Base-by-base conservation (phyloP, 768 basidiomycete genomes). In the Lentinula boryana region DNA sequence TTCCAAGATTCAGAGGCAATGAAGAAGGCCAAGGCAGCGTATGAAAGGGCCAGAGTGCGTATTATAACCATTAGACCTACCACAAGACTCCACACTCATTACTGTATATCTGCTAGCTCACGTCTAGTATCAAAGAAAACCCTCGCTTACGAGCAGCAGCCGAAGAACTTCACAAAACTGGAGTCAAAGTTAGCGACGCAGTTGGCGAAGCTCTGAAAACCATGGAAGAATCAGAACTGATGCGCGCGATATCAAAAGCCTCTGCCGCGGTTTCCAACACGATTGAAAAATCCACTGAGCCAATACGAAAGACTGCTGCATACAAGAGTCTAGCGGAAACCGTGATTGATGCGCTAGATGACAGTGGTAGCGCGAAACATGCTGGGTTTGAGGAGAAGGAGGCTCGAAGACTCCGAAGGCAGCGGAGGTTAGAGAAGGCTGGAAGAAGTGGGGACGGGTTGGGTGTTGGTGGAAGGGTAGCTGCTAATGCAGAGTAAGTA, bases 301-400 rank as follows among this genome's bases (percentile, higher is more conserved):
- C 96, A n/a, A 90, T 99, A 62, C 89, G 97, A 46, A 94, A 97
- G 64, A 99, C 96, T 2, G 88, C 84, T 13, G 93, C 96, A 0
- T 99, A 99, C 78, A 97, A 97, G 76, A 79, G 88, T 1, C 77
- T 98, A 6, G 85, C 93, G 0, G 93, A 96, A 49, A 92, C 92
- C 1, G 76, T 99, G 13, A 77, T 94, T 4, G 97, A 99, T 64
- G 93, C 95, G 2, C 80, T 99, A 43, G 95, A 98, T 63, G 95
- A 98, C 72, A 92, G 90, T 60, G 91, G 91, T 4, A 93, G 88
- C 64, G 90, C 93, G 3, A 93, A 94, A 66, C 93, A 96, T 73
- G 95, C 93, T 53, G 97, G 97, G 0, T 98, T 95, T 64, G 93
- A 96, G 71, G 95, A 97, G 71, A 93, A 90, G 70, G 97, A 98